Conservation (phyloP, 495 filamentous ascomycete species). For the Daldinia concentrica region DNA sequence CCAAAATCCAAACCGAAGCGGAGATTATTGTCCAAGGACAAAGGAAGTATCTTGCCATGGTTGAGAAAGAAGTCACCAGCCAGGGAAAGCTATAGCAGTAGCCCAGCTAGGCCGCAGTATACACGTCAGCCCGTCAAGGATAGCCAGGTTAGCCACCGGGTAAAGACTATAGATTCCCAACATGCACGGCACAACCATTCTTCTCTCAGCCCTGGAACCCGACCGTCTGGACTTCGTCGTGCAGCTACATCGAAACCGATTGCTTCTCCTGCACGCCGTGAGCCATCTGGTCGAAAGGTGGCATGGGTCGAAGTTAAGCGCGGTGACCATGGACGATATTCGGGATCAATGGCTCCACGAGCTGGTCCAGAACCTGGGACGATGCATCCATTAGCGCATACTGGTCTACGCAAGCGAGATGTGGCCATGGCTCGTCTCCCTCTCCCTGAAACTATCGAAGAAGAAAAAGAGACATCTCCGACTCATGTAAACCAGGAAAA, state of each 20-base stretch:
- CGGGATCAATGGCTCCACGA: neutral
- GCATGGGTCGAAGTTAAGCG: conserved; percentile 10
- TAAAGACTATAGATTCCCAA: conserved; percentile 8
- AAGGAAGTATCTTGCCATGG: conserved; percentile 40
- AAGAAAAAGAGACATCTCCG: conserved; percentile 46
- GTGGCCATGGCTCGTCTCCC: conserved; percentile 27
- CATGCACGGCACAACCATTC: neutral
- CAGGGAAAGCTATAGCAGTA: neutral
- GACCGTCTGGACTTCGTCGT: neutral
- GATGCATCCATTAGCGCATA: conserved; percentile 12
- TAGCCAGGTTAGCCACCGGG: conserved; percentile 2
- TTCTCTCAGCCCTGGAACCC: neutral
- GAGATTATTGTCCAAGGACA: conserved; percentile 19
- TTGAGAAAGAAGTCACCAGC: conserved; percentile 36
- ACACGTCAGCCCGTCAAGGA: conserved; percentile 10
- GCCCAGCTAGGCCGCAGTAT: conserved; percentile 1
- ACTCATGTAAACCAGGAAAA: neutral
- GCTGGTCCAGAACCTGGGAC: neutral
- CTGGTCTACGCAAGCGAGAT: conserved; percentile 39
- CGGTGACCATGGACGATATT: conserved; percentile 8
- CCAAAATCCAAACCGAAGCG: conserved; percentile 21
- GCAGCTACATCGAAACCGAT: neutral
- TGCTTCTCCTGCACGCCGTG: conserved; percentile 11
- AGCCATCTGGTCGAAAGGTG: conserved; percentile 4
- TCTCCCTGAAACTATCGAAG: conserved; percentile 44